Evolutionary conservation across 2,329 filamentous ascomycete species (phyloP), one percentile per base, ranked within the genome.

Genomic region (Podosphaera aphanis): DNA sequence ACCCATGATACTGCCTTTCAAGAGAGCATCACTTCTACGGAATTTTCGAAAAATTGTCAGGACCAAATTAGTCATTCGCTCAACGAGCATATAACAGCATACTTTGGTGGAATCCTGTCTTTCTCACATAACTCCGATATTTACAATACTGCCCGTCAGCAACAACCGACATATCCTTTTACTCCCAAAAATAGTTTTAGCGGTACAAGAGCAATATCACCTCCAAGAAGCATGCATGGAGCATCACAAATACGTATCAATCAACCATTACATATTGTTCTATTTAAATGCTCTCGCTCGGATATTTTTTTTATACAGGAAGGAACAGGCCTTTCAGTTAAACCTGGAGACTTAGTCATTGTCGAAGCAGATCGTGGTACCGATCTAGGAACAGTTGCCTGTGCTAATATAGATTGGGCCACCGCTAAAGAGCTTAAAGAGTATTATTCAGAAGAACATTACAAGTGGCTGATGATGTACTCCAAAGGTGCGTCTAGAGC

Each of bases 401-500:
- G 82, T 53, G 82, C 85, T 51, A 86, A 92, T 55, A 77, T 95
- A 35, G 82, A 84, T 50, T 85, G 85, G 71, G 79, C 85, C 52
- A 74, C 79, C 44, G 90, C 90, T 7, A 86, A 90, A 57, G 80
- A 90, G 42, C 66, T 85, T 52, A 93, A 94, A 61, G 83, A 92
- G 55, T 79, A 90, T 54, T 92, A 88, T 53, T 82, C 82, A 2
- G 84, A 94, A 59, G 85, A 95, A 59, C 90, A 98, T 60, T 94
- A 93, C 64, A 86, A 85, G 57, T 95, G 88, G 83, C 70, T 98
- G 45, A 93, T 95, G 81, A 90, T 95, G 82, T 98, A 94, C 61
- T 93, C 85, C 1, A 79, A 85, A 60, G 82, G 76, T 58, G 83
- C 74, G 6, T 71, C 71, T 31, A 71, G 68, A 19, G 70, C 68